These are phyloP conservation scores for Sparassis latifolia DNA, from an alignment of 1,284 basidiomycete species.

Conservation along the genomic window DNA sequence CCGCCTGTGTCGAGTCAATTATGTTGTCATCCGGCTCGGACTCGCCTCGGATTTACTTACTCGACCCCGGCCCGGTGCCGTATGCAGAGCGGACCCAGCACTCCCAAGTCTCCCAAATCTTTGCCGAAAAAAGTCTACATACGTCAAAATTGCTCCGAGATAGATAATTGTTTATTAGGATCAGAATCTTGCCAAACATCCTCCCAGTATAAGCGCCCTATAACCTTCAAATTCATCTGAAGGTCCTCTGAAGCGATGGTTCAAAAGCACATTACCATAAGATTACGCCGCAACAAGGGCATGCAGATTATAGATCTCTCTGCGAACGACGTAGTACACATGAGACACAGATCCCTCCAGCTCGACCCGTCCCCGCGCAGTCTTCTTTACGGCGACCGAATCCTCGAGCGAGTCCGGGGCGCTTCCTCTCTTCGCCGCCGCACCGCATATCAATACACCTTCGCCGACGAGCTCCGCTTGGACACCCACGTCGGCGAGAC, in stretches of 20 bases:
- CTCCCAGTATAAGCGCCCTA: not conserved
- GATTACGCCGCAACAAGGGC: constrained; percentile 70
- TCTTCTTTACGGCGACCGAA: constrained; percentile 84
- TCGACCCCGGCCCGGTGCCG: too few relatives aligned
- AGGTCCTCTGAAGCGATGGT: too few relatives aligned
- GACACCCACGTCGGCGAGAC: constrained; percentile 68
- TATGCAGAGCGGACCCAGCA: too few relatives aligned
- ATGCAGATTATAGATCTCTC: constrained; percentile 84
- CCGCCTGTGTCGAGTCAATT: not conserved
- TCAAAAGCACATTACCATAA: not conserved
- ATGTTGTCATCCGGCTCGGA: not conserved
- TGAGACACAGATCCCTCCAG: constrained; percentile 86
- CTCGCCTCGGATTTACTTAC: too few relatives aligned
- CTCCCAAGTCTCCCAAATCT: too few relatives aligned
- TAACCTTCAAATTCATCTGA: too few relatives aligned
- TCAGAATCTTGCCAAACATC: not conserved
- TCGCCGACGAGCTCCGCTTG: constrained; percentile 91
- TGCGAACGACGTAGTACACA: constrained; percentile 82
- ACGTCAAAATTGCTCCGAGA: not conserved
- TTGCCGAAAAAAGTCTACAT: too few relatives aligned
- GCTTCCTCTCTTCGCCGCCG: constrained; percentile 42
- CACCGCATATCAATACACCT: constrained; percentile 90
- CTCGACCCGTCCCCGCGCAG: constrained; percentile 76
- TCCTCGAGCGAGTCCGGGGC: constrained; percentile 52
- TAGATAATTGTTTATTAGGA: not conserved